phyloP scores from a whole-genome alignment of 176 grass and related monocot species.

The Stipa capillata region DNA sequence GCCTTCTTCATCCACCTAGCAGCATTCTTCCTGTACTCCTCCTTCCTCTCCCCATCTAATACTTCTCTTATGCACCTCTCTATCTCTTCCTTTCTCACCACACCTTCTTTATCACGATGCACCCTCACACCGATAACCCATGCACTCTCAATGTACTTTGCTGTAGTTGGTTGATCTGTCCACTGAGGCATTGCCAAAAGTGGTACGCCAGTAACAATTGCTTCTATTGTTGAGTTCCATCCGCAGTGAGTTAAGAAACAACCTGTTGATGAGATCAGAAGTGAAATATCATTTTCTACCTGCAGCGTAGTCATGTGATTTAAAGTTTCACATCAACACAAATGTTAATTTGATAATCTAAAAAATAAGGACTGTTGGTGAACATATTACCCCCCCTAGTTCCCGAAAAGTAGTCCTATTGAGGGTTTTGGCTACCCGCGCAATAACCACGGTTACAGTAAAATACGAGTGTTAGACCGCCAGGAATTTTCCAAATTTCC shows the following conservation, averaged over 20 bases:
- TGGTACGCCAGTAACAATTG: not conserved
- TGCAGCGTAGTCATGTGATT: not conserved
- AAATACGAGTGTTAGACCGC: too few relatives aligned
- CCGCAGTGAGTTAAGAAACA: constrained; percentile 52
- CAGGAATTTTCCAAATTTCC: too few relatives aligned
- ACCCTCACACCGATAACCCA: constrained; percentile 16
- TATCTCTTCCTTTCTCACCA: not conserved
- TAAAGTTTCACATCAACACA: not conserved
- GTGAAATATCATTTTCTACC: not conserved
- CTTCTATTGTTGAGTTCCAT: constrained; percentile 39
- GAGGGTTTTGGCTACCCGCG: too few relatives aligned
- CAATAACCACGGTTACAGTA: too few relatives aligned
- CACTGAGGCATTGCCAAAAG: constrained; percentile 28
- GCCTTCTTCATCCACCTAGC: not conserved
- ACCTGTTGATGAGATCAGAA: not conserved
- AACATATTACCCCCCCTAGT: too few relatives aligned
- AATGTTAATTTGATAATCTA: not conserved
- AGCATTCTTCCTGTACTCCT: not conserved
- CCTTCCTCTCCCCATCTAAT: constrained; percentile 2
- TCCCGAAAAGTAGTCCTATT: too few relatives aligned
- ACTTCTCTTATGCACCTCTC: constrained; percentile 17
- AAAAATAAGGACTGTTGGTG: not conserved
- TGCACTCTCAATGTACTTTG: constrained; percentile 25
- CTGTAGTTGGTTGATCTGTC: constrained; percentile 33
- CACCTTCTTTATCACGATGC: not conserved